Percentiles rank a stretch among this genome's conserved stretches.
Conservation (phyloP, 2,329 filamentous ascomycete genomes). For the Metarhizium sp. region DNA sequence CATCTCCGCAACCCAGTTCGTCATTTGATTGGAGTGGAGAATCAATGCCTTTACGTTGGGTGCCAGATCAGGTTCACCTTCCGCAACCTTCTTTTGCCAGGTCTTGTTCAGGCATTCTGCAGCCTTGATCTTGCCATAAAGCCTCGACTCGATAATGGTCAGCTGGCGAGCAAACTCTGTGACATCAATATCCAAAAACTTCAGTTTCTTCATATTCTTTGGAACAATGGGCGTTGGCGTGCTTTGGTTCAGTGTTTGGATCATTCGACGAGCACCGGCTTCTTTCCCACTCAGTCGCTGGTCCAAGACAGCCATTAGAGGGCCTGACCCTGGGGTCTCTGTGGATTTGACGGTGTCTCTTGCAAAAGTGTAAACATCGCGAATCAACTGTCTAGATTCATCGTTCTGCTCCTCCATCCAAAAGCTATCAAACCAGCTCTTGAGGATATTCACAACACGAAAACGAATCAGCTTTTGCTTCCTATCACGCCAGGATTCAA, state of each 20-base stretch:
- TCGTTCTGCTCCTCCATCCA: constrained; percentile 96
- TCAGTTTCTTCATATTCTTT: constrained; percentile 99
- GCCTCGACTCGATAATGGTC: constrained; percentile 88
- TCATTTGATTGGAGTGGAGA: constrained; percentile 95
- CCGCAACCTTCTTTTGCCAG: constrained; percentile 90
- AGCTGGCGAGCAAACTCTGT: constrained; percentile 95
- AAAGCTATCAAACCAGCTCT: constrained; percentile 97
- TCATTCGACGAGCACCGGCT: constrained; percentile 71
- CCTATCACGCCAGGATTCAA: constrained; percentile 79
- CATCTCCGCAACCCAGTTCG: constrained; percentile 99
- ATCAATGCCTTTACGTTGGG: constrained; percentile 94
- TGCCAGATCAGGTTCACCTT: constrained; percentile 75
- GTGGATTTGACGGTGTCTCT: constrained; percentile 88
- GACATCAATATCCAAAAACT: constrained; percentile 93
- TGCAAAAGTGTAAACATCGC: constrained; percentile 83
- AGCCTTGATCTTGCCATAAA: constrained; percentile 93
- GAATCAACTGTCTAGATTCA: constrained; percentile 73
- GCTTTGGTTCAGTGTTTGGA: constrained; percentile 75
- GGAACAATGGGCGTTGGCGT: constrained; percentile 85
- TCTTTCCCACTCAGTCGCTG: constrained; percentile 85
- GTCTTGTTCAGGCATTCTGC: constrained; percentile 97
- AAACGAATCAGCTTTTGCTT: constrained; percentile 97
- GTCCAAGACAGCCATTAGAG: constrained; percentile 78
- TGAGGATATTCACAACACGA: constrained; percentile 92
- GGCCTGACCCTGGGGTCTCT: constrained; percentile 79